These are phyloP conservation scores for Glaciozyma martinii DNA, from an alignment of 768 basidiomycete species.

Conservation along the genomic window DNA sequence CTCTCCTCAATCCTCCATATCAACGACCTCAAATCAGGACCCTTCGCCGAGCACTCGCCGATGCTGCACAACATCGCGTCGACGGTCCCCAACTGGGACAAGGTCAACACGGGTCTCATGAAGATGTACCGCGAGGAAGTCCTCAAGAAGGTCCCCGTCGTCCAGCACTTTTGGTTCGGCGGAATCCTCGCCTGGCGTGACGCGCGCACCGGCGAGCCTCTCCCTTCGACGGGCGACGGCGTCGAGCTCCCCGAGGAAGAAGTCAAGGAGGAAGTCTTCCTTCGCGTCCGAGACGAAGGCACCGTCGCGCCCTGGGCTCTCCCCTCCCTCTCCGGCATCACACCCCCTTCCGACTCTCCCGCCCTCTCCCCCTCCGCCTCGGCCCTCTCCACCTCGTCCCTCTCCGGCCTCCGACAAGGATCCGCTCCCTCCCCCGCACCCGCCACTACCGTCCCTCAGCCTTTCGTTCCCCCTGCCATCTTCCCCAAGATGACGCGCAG, in stretches of 20 bases:
- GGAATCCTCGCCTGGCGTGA: slow-evolving; percentile 49
- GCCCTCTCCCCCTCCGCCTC: background rate
- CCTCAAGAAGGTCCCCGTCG: slow-evolving; percentile 85
- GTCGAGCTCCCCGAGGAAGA: background rate
- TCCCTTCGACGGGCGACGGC: background rate
- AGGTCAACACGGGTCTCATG: slow-evolving; percentile 49
- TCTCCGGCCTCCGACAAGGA: background rate
- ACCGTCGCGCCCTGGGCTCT: slow-evolving; percentile 26
- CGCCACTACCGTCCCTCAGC: background rate
- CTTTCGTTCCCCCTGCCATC: background rate
- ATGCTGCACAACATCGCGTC: slow-evolving; percentile 78
- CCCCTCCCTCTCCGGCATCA: background rate
- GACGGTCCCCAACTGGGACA: slow-evolving; percentile 39
- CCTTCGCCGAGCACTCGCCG: slow-evolving; percentile 39
- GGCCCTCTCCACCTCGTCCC: background rate
- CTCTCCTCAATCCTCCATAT: slow-evolving; percentile 70
- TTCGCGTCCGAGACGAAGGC: slow-evolving; percentile 4
- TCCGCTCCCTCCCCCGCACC: background rate
- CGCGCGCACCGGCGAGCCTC: background rate
- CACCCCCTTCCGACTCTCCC: background rate
- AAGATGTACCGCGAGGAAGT: slow-evolving; percentile 99
- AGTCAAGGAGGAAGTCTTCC: background rate
- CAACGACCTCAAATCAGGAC: slow-evolving; percentile 49
- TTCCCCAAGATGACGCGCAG: slow-evolving; percentile 1
- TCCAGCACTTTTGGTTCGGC: slow-evolving; percentile 84